A percentile compares a stretch with the other conserved stretches of the same genome.
Evolutionary conservation across 768 basidiomycete genomes (phyloP).

Genomic region (Phanerochaete carnosa): DNA sequence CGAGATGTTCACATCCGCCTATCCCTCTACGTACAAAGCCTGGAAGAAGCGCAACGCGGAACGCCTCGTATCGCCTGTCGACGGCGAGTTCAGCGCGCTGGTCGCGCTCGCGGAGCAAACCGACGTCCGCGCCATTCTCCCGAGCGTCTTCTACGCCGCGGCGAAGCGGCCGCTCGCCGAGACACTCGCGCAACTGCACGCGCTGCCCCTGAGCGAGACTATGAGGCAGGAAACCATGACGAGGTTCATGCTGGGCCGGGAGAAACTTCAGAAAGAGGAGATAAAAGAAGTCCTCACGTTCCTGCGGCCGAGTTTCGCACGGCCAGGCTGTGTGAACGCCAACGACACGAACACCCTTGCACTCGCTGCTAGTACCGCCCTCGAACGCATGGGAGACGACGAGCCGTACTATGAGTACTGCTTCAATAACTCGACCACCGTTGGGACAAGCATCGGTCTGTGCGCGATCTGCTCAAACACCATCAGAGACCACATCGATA

Average conservation of each 20-base stretch:
- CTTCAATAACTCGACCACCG: background rate
- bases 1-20: conserved; percentile 14
- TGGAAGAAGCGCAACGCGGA: conserved; percentile 9
- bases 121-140: conserved; percentile 13
- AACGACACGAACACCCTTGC: background rate
- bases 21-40: conserved; percentile 12
- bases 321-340: background rate
- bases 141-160: conserved; percentile 14
- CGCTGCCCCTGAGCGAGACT: background rate
- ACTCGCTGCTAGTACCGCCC: background rate
- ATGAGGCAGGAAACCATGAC: background rate
- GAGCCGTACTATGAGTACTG: background rate
- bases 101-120: conserved; percentile 15
- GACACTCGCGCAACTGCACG: background rate
- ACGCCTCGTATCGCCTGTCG: conserved; percentile 5
- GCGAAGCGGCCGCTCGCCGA: background rate
- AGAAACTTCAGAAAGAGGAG: background rate
- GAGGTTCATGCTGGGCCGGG: conserved; percentile 1
- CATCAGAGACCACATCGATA: background rate
- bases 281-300: background rate
- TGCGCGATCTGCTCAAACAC: background rate
- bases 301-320: background rate
- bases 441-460: background rate
- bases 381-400: background rate
- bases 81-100: conserved; percentile 4